Conservation (phyloP, 176 grass and related monocot species). For the Secale cereale region DNA sequence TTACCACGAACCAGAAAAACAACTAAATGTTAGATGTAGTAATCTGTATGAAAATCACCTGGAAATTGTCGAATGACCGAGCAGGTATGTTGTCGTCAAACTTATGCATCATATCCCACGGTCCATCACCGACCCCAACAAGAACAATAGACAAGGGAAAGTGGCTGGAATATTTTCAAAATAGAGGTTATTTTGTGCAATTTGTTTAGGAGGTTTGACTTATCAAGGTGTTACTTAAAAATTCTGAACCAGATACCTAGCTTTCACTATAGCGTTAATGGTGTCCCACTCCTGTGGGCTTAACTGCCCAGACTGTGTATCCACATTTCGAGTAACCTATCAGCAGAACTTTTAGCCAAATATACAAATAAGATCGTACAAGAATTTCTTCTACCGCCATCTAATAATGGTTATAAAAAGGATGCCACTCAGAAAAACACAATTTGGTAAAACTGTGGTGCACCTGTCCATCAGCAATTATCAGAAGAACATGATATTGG, state of each 20-base stretch:
- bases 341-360: conserved; percentile 11
- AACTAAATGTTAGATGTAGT: not conserved
- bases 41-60: conserved; percentile 43
- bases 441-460: not conserved
- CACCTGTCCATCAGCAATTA: conserved; percentile 98
- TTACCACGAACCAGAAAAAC: not conserved
- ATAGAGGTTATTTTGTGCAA: not conserved
- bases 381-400: not conserved
- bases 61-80: conserved; percentile 97
- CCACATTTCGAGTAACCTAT: conserved; percentile 91
- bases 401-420: not conserved
- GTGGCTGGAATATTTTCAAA: conserved; percentile 46
- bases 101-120: conserved; percentile 98
- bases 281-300: conserved; percentile 88
- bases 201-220: not conserved
- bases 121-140: conserved; percentile 95
- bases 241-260: conserved; percentile 59
- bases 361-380: not conserved
- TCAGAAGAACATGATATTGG: conserved; percentile 96
- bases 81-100: conserved; percentile 98
- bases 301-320: conserved; percentile 82
- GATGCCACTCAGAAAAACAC: not conserved
- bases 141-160: conserved; percentile 90
- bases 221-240: not conserved
- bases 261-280: conserved; percentile 87